Base-by-base conservation (phyloP, 2,329 filamentous ascomycete genomes). In the Clonostachys byssicola region DNA sequence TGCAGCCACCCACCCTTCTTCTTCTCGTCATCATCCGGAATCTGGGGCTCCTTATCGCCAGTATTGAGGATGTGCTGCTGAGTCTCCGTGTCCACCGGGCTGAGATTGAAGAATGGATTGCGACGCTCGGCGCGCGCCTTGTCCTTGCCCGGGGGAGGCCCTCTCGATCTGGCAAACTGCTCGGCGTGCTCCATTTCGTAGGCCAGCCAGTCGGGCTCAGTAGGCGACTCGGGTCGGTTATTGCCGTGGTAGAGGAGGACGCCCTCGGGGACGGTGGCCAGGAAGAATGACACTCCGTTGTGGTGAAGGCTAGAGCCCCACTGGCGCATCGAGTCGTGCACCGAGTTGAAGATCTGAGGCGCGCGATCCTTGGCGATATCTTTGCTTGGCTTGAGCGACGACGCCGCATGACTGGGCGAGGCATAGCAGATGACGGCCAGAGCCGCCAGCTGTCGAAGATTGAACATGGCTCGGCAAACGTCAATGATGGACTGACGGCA, bases 141-240 rank as follows among this genome's bases (percentile, higher is more conserved):
- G 8, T 33, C 13, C 43, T 35, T 13, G 35, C 40, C 42, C 13
- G 9, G 13, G 14, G 36, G 36, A n/a, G 36, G 35, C 44, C 39
- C 6, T n/a, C 36, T n/a, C 7, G 14, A n/a, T 6, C 12, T n/a
- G 2, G 85, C 82, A 64, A 91, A 90, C 4, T 71, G 59, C 52
- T 86, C 71, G 1, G 86, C 83, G 63, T 91, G 87, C 55, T 91
- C 86, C 5, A 85, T 76, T 60, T 91, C 87, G 57, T 89, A 90
- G 0, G 87, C 87, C 2, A 91, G 69, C 86, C 87, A 90, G 56
- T 90, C 83, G 4, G 73, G 76, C 0, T 73, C 76, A 4, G 64
- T 62, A 0, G 87, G 73, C 1, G 72, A 67, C 2, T 74, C 62
- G 1, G 67, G 54, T 1, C 57, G 61, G 10, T 53, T 54, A 1